These are phyloP conservation scores for Colletotrichum siamense DNA, from an alignment of 2,329 filamentous ascomycete species.

Conservation along the genomic window DNA sequence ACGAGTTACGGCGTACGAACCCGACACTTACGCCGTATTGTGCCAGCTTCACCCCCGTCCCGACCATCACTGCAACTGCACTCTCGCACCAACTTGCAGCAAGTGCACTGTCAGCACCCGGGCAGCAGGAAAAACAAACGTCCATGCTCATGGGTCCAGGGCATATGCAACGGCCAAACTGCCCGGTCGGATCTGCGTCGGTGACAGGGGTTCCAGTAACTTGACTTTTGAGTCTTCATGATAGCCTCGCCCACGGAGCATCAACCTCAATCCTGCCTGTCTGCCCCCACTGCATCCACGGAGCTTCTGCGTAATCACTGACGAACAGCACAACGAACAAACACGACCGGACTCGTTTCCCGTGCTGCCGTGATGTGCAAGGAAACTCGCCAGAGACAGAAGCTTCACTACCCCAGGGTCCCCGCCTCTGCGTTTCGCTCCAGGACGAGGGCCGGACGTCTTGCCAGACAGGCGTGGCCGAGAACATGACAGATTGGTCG, in stretches of 20 bases:
- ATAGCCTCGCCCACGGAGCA: background rate
- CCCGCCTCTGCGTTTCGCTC: constrained; percentile 6
- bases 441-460: background rate
- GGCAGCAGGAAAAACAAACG: background rate
- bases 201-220: background rate
- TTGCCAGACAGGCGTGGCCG: background rate
- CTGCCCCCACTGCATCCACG: background rate
- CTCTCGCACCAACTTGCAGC: background rate
- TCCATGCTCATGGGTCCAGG: background rate
- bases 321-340: background rate
- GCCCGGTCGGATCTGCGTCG: background rate
- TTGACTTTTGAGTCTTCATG: background rate
- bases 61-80: background rate
- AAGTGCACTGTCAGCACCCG: background rate
- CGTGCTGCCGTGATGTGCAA: background rate
- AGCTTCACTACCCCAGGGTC: background rate
- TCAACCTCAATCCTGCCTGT: background rate
- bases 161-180: background rate
- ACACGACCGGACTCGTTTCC: background rate
- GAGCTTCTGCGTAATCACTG: background rate
- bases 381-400: background rate
- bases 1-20: constrained; percentile 10
- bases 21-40: background rate
- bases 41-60: background rate
- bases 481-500: background rate